Base-by-base conservation (phyloP, 768 basidiomycete species). In the Russula earlei region DNA sequence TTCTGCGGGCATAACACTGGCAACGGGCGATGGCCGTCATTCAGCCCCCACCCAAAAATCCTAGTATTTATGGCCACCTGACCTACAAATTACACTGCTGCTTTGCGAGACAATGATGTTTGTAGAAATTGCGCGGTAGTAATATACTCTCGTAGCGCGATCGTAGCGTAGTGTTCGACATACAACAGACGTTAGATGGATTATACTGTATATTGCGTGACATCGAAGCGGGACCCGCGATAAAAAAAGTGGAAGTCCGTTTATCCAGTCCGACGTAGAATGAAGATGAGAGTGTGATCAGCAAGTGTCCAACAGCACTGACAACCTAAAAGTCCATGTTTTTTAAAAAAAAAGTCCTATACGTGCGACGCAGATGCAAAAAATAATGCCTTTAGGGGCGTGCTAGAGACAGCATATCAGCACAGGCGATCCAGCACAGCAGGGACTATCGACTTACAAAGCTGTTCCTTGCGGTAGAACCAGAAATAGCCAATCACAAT, bases 401-500 rank as follows among this genome's bases (percentile, higher is more conserved):
- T 43, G 69, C 68, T 67, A 31, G 10, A 17, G 36, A 20, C 36
- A 14, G 44, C 6, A 36, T 15, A 9, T 62, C 14, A 62, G 27
- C 11, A 24, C n/a, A 31, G 20, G 17, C 11, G 10, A 52, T 37
- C 15, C 33, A n/a, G 11, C 31, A 27, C 1, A n/a, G n/a, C 4
- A 51, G 45, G 11, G 15, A 24, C 4, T 7, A 27, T 3, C 27
- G 3, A 75, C 86, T 50, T 67, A 87, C 87, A 70, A 58, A 95
- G 80, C 68, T 95, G 92, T 71, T 95, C 92, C 73, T 91, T 92
- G 69, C 92, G 83, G 72, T 94, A 95, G 81, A 95, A 94, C 89
- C 89, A 89, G 76, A 93, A 92, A 74, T 95, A 95, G 20, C 92
- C 92, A 58, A 84, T 70, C 55, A 94, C 90, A 66, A 95, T 91